phyloP scores from a whole-genome alignment of 495 filamentous ascomycete species.

The Parathielavia hyrcaniae region DNA sequence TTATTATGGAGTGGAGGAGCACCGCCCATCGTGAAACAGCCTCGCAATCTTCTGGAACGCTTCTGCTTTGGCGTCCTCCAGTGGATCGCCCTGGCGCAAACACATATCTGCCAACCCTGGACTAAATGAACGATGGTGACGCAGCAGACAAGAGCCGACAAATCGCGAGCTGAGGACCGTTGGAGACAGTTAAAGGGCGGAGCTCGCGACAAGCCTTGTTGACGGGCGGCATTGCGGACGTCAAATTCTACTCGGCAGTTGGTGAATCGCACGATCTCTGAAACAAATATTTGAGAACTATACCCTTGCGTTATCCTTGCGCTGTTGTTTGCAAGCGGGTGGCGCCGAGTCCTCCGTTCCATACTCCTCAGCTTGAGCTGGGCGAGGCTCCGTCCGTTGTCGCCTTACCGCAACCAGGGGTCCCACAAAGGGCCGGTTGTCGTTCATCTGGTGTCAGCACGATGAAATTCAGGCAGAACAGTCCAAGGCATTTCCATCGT shows the following conservation, averaged over 20 bases:
- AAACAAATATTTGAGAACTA: no score
- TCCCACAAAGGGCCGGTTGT: not conserved
- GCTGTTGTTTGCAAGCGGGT: no score
- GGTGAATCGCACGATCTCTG: not conserved
- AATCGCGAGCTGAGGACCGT: no score
- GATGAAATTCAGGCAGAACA: no score
- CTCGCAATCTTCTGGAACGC: not conserved
- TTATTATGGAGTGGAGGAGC: not conserved
- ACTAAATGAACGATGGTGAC: not conserved
- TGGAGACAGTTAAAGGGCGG: not conserved
- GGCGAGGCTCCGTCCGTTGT: not conserved
- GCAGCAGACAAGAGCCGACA: not conserved
- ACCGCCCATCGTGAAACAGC: not conserved
- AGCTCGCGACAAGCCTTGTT: not conserved
- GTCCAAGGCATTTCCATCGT: no score
- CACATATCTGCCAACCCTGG: not conserved
- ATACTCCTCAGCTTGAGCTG: not conserved
- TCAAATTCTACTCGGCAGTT: not conserved
- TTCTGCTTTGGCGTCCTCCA: constrained; percentile 1
- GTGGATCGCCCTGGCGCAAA: not conserved
- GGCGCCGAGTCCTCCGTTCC: no score
- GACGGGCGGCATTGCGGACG: not conserved
- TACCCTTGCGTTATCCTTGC: no score
- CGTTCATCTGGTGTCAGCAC: not conserved
- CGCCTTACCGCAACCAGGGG: not conserved